Base-by-base conservation (phyloP, 2,329 filamentous ascomycete genomes). In the Ceratocystis destructans region DNA sequence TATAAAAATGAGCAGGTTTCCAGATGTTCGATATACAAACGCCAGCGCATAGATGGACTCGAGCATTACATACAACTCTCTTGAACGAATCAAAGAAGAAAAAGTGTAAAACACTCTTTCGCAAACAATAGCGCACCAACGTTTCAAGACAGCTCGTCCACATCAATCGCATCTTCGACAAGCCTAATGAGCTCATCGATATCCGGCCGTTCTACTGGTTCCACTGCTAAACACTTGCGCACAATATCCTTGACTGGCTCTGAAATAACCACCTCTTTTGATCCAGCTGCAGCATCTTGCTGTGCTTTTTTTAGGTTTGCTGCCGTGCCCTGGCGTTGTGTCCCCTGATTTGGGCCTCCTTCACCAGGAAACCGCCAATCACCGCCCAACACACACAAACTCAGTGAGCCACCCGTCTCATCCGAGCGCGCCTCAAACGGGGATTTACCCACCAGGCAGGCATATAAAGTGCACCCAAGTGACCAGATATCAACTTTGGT, bases 401-500 rank as follows among this genome's bases (percentile, higher is more conserved):
- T 95, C 70, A 99, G 78, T 70, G 88, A 94, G 57, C 94, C 94
- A 70, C 94, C 94, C 0, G 94, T 97, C 79, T 99, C 93, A 75
- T 99, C 94, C 70, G 87, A 93, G 69, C 94, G 87, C 74, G 92
- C 89, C 79, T 99, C 94, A 72, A 99, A 99, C 1, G 94, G 94
- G 15, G 89, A 95, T 76, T 99, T 97, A 70, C 94, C 94, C 33
- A 97, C 90, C 8, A 99, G 82, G 73, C 94, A 97, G 46, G 94
- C 94, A 76, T 96, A 99, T 57, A 99, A 80, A n/a, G 94, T 97
- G 79, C 94, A 97, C 64, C 94, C 94, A 25, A 99, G 79, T 17
- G 90, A 96, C 94, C 94, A 99, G 70, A 99, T 96, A 75, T 99
- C 94, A 50, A 96, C 90, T 74, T 96, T 96, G 12, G 92, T 96